A percentile compares a stretch with the other conserved stretches of the same genome.
Conservation (phyloP, 257 asterid genomes). For the Henckelia pumila region DNA sequence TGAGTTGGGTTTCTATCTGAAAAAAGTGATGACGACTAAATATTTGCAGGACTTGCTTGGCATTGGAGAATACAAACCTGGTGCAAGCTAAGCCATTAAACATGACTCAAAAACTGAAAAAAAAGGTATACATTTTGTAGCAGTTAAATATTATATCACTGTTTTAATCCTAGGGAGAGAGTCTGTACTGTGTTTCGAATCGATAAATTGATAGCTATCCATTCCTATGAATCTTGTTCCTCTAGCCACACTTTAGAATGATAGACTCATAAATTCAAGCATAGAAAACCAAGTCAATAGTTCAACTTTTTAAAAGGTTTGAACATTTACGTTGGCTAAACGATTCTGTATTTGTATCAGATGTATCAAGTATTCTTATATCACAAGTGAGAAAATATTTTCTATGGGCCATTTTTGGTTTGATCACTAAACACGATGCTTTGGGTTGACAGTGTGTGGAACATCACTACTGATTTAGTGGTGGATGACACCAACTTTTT, state of each 20-base stretch:
- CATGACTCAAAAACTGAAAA: neutral
- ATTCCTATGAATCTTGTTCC: neutral
- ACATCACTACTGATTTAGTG: too few species aligned
- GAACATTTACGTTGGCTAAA: conserved; percentile 5
- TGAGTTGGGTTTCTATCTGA: too few species aligned
- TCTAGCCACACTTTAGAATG: conserved; percentile 5
- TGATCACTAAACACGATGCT: too few species aligned
- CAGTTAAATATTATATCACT: neutral
- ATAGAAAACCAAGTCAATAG: neutral
- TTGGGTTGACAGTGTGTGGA: too few species aligned
- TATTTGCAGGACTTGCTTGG: conserved; percentile 91
- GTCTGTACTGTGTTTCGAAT: neutral
- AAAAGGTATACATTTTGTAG: conserved; percentile 16
- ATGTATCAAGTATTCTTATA: conserved; percentile 21
- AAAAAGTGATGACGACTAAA: conserved; percentile 6
- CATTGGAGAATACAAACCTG: conserved; percentile 87
- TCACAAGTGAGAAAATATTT: conserved; percentile 18
- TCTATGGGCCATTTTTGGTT: too few species aligned
- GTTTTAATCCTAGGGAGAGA: neutral
- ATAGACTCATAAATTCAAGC: conserved; percentile 1
- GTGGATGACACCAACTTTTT: too few species aligned
- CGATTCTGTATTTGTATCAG: conserved; percentile 23
- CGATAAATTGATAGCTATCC: neutral
- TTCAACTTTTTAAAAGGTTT: neutral
- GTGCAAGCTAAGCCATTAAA: conserved; percentile 33